These are phyloP conservation scores for Heliamphora exappendiculata DNA, from an alignment of 148 eudicot genomes.

Conservation along the genomic window DNA sequence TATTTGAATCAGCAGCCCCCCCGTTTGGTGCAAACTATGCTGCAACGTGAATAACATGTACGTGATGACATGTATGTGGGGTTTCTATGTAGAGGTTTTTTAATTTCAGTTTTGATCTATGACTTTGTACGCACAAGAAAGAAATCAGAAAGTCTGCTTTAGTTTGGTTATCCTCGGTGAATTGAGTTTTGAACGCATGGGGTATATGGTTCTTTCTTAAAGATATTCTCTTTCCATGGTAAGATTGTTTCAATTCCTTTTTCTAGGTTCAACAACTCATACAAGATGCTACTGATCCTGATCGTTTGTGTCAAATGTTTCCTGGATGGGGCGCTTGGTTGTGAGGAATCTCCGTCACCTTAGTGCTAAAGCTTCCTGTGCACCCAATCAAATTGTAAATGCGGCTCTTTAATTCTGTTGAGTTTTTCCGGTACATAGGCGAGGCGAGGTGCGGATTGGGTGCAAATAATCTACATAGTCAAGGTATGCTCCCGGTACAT, in stretches of 20 bases:
- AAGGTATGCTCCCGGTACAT: too few relatives aligned
- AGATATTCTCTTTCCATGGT: background rate
- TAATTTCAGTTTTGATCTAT: background rate
- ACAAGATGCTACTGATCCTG: constrained; percentile 96
- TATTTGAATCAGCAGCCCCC: too few relatives aligned
- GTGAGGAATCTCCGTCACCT: constrained; percentile 23
- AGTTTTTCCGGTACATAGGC: background rate
- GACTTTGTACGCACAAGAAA: background rate
- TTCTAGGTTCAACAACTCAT: constrained; percentile 89
- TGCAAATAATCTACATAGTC: too few relatives aligned
- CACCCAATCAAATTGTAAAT: constrained; percentile 4
- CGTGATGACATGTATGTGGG: background rate
- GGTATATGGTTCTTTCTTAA: background rate
- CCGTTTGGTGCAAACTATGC: background rate
- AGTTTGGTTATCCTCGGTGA: background rate
- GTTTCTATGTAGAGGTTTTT: background rate
- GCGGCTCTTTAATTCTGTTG: background rate
- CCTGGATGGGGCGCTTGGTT: constrained; percentile 99
- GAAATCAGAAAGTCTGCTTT: background rate
- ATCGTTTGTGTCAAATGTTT: constrained; percentile 81
- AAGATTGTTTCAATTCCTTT: background rate
- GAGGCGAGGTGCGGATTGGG: too few relatives aligned
- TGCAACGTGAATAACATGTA: background rate
- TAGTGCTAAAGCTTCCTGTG: background rate
- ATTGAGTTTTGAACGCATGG: background rate